Evolutionary conservation across 306 rosid genomes (phyloP).

Genomic region (Ceratonia siliqua): DNA sequence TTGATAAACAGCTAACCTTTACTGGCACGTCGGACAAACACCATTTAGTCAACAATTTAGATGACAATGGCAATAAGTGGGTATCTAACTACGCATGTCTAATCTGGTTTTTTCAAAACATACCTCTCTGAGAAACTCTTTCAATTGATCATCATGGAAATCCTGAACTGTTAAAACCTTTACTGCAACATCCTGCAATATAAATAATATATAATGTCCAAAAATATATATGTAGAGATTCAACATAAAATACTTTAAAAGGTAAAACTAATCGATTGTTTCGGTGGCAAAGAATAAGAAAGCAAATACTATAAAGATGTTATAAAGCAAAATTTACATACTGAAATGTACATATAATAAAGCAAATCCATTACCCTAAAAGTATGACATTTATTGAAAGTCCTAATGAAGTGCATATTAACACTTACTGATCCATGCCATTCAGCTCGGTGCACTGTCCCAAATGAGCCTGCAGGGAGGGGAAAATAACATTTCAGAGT

Average conservation of each 20-base stretch:
- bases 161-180: constrained; percentile 84
- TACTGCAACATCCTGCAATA: constrained; percentile 91
- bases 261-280: too few relatives aligned
- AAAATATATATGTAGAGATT: too few relatives aligned
- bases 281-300: neutral
- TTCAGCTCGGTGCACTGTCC: constrained; percentile 92
- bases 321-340: constrained; percentile 5
- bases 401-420: neutral
- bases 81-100: neutral
- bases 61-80: neutral
- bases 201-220: too few relatives aligned
- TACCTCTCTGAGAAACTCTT: constrained; percentile 93
- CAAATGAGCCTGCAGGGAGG: constrained; percentile 80
- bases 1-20: constrained; percentile 9
- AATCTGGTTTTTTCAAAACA: constrained; percentile 12
- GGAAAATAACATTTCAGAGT: constrained; percentile 25
- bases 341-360: constrained; percentile 9
- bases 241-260: too few relatives aligned
- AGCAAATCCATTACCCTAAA: neutral
- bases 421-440: constrained; percentile 97
- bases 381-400: neutral
- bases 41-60: neutral
- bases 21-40: neutral
- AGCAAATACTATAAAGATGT: neutral
- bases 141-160: constrained; percentile 83